Percentiles rank a stretch among this genome's conserved stretches.
phyloP scores from a whole-genome alignment of 2,329 filamentous ascomycete genomes.

The Penicillium rolfsii region DNA sequence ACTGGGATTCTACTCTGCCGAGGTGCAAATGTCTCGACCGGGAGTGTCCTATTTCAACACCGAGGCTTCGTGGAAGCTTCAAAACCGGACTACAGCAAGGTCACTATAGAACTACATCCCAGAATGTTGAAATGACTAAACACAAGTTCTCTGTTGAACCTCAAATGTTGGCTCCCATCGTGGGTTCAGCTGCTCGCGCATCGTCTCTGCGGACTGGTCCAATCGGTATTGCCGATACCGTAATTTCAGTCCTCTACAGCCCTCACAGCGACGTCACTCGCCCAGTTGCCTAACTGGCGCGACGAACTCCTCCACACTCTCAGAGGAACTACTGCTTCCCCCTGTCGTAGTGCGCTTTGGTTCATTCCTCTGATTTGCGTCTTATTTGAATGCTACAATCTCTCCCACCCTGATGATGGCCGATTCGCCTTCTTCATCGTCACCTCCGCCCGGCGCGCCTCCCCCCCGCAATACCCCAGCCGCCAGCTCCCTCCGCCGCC shows the following conservation, averaged over 20 bases:
- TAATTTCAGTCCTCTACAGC: neutral
- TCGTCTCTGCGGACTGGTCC: neutral
- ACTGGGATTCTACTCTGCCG: neutral
- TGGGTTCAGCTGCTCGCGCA: no score
- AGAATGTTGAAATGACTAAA: neutral
- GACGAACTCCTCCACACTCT: constrained; percentile 19
- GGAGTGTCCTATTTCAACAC: no score
- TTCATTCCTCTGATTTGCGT: neutral
- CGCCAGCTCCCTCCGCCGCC: constrained; percentile 35
- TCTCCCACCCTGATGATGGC: constrained; percentile 13
- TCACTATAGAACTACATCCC: neutral
- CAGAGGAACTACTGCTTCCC: constrained; percentile 10
- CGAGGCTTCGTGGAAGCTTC: neutral
- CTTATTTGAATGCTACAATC: neutral
- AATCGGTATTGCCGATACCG: neutral
- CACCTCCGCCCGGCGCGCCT: constrained; percentile 10
- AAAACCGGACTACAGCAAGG: neutral
- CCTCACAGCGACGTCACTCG: neutral
- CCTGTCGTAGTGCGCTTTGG: neutral
- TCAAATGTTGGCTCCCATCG: no score
- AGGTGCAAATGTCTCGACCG: neutral
- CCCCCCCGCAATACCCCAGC: constrained; percentile 22
- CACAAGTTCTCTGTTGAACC: neutral
- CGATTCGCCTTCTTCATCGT: constrained; percentile 17
- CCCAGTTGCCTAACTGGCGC: neutral